Conservation (phyloP, 2,329 filamentous ascomycete genomes). For the Tympanopsis confertula region DNA sequence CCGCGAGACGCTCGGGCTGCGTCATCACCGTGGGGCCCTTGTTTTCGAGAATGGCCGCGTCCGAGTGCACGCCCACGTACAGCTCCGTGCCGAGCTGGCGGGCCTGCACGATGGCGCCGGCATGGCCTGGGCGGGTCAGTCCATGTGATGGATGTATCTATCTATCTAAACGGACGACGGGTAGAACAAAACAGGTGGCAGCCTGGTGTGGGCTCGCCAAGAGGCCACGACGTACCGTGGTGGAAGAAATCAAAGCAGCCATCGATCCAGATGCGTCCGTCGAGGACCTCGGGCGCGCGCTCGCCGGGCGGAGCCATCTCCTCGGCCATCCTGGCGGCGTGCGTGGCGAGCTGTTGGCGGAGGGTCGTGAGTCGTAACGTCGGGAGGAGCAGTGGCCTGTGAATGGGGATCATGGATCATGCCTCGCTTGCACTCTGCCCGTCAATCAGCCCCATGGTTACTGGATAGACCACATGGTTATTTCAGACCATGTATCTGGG, state of each 20-base stretch:
- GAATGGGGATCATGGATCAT: too few species aligned
- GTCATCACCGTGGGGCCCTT: conserved; percentile 98
- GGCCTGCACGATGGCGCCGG: conserved; percentile 91
- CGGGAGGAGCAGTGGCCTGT: too few species aligned
- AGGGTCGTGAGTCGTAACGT: background rate
- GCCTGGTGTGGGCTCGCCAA: background rate
- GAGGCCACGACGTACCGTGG: conserved; percentile 49
- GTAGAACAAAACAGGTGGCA: conserved; percentile 1
- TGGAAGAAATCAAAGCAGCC: conserved; percentile 99
- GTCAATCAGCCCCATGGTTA: too few species aligned
- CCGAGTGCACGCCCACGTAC: conserved; percentile 85
- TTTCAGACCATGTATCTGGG: too few species aligned
- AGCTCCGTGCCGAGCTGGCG: conserved; percentile 82
- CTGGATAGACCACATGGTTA: too few species aligned
- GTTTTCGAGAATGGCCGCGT: conserved; percentile 89
- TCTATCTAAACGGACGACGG: background rate
- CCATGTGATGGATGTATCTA: conserved; percentile 1
- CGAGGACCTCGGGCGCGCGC: conserved; percentile 31
- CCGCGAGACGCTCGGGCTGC: conserved; percentile 65
- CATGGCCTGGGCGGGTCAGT: conserved; percentile 54
- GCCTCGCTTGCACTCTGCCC: too few species aligned
- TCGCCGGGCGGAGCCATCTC: conserved; percentile 13
- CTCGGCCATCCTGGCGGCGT: conserved; percentile 9
- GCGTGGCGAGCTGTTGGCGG: background rate
- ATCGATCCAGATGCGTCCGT: conserved; percentile 85